Conservation (phyloP, 129 eudicot genomes). For the Helichrysum umbraculigerum region DNA sequence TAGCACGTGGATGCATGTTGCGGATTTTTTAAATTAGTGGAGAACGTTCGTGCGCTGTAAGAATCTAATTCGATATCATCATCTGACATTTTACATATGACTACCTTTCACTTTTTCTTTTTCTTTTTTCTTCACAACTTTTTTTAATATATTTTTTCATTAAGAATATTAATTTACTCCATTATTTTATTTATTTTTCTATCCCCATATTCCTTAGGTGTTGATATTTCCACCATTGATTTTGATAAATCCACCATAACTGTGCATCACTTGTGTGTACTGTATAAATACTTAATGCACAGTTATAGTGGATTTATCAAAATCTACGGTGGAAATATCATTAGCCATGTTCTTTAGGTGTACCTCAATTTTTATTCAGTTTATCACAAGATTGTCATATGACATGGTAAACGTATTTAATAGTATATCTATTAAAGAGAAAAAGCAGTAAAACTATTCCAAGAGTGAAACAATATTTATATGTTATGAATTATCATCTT, state of each 20-base stretch:
- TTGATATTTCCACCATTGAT: too few relatives aligned
- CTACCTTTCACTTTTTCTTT: conserved; percentile 36
- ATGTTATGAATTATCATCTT: too few relatives aligned
- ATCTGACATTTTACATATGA: conserved; percentile 40
- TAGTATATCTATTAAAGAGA: neutral
- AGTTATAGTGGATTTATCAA: too few relatives aligned
- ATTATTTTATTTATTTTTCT: neutral
- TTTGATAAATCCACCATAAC: too few relatives aligned
- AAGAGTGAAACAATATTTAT: too few relatives aligned
- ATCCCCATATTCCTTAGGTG: neutral
- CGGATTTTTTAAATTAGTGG: conserved; percentile 13
- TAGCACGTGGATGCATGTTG: neutral
- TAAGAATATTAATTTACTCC: neutral
- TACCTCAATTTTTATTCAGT: neutral
- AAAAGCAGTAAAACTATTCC: too few relatives aligned
- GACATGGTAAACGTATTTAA: neutral
- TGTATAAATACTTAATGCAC: too few relatives aligned
- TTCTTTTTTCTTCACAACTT: conserved; percentile 33
- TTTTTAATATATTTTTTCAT: conserved; percentile 1
- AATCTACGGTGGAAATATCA: too few relatives aligned
- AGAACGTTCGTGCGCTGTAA: conserved; percentile 42
- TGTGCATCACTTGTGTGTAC: too few relatives aligned
- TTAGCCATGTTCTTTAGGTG: neutral
- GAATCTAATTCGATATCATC: conserved; percentile 37
- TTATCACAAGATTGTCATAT: neutral